Evolutionary conservation across 495 filamentous ascomycete genomes (phyloP).

Genomic region (Xylaria bambusicola): DNA sequence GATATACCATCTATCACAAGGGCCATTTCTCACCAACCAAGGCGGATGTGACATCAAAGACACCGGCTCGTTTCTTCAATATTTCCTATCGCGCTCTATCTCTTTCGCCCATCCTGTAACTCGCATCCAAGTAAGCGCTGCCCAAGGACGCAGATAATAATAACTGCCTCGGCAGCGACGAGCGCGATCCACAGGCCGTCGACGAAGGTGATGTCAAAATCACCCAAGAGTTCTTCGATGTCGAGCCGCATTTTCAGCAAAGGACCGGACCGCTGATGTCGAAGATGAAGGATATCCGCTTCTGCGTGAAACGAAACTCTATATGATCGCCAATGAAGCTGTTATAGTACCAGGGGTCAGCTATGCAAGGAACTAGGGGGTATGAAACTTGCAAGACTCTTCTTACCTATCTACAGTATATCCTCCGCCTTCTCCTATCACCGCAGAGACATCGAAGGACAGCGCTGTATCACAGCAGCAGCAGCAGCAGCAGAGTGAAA

Average conservation of each 20-base stretch:
- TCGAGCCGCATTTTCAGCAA: constrained; percentile 21
- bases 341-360: too few relatives aligned
- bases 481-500: background rate
- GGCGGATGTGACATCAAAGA: too few relatives aligned
- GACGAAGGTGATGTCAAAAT: constrained; percentile 41
- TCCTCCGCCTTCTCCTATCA: background rate
- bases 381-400: background rate
- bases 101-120: constrained; percentile 8
- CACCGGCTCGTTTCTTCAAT: too few relatives aligned
- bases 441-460: background rate
- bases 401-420: constrained; percentile 1
- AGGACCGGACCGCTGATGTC: constrained; percentile 7
- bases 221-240: constrained; percentile 30
- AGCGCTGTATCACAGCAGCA: background rate
- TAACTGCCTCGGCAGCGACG: constrained; percentile 42
- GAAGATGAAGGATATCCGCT: too few relatives aligned
- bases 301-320: too few relatives aligned
- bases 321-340: background rate
- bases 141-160: constrained; percentile 41
- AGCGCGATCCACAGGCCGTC: constrained; percentile 50
- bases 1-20: too few relatives aligned
- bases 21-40: too few relatives aligned
- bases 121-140: constrained; percentile 22
- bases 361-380: background rate
- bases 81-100: too few relatives aligned